Base-by-base conservation (phyloP, 331 rosid genomes). In the Saraca asoca region DNA sequence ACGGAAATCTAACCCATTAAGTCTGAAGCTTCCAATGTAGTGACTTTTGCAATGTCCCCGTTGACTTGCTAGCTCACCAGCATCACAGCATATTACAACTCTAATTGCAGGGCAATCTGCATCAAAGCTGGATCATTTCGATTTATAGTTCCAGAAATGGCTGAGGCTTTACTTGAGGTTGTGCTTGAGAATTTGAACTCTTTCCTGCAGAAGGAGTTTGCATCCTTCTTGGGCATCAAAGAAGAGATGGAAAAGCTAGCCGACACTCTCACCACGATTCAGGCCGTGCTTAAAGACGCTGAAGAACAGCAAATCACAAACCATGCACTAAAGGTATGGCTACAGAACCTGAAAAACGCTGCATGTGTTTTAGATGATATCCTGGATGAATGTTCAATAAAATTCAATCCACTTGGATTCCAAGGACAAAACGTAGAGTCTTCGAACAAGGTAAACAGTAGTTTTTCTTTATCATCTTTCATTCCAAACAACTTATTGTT, bases 271-370 rank as follows among this genome's bases (percentile, higher is more conserved):
- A 20, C 70, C 1, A 20, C 55, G 5, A 42, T 72, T 12, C 6
- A 37, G 34, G 54, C 44, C 7, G 70, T 62, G 48, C 70, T 72
- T 17, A 65, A 62, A 55, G 77, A 64, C 37, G 71, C 71, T 12
- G 65, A 63, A 65, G 51, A 64, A 48, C 44, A 39, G 56, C 66
- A 64, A 48, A 12, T 54, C 0, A 53, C 29, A 2, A 64, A 72
- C 9, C 31, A 13, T 10, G 15, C 66, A 4, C 45, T 72, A 16
- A 64, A 64, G 39, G 7, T 53, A 16, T 62, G 77, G 71, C 51
- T 62, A 16, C n/a, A 18, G 5, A 72, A 72, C 24, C 65, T 72
- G 6, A 12, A 4, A 2, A 58, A 72, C 45, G 50, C 50, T 9
- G 58, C 54, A 34, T 42, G 16, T 13, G 66, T 52, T 10, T 12